Base-by-base conservation (phyloP, 2,329 filamentous ascomycete species). In the Cercospora brassicicola region DNA sequence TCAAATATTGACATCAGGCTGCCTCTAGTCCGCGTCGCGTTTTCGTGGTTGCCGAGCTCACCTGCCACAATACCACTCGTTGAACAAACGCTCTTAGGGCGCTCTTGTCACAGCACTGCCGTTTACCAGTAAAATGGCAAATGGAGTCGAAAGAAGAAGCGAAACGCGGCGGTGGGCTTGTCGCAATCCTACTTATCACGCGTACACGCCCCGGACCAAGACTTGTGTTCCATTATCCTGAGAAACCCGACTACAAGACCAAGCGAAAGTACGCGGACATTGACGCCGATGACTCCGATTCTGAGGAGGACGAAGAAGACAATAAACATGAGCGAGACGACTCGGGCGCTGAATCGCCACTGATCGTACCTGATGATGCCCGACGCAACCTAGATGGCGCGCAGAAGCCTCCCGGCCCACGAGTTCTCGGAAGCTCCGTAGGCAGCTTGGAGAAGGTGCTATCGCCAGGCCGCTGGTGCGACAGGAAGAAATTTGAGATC, bases 401-500 rank as follows among this genome's bases (percentile, higher is more conserved):
- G n/a, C 48, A 59, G 11, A 56, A 53, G 26, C 26, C 51, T 42
- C 51, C 65, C 4, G 64, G 36, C 7, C 60, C 62, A 6, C 66
- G 59, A 10, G 55, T 78, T 2, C 64, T 77, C 1, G 74, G 76
- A 51, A 70, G 74, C 42, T 72, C 69, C n/a, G 63, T 73, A n/a
- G 88, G 90, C 69, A 91, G 93, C 56, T 86, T 96, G 69, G 92
- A 92, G 74, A 92, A 90, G 71, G 86, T 97, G 59, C 79, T 97
- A 64, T 93, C 91, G 0, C 93, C 93, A 0, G 88, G 88, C 8
- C 62, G 72, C 26, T 78, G 76, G 73, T 85, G 88, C 11, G 87
- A 90, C 8, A 93, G 91, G 78, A 90, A 95, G 81, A 96, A 94
- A 26, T 96, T 96, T 75, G 91, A 96, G 77, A 84, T 96, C 67